Evolutionary conservation across 257 asterid species (phyloP).

Genomic region (Nicotiana attenuata): DNA sequence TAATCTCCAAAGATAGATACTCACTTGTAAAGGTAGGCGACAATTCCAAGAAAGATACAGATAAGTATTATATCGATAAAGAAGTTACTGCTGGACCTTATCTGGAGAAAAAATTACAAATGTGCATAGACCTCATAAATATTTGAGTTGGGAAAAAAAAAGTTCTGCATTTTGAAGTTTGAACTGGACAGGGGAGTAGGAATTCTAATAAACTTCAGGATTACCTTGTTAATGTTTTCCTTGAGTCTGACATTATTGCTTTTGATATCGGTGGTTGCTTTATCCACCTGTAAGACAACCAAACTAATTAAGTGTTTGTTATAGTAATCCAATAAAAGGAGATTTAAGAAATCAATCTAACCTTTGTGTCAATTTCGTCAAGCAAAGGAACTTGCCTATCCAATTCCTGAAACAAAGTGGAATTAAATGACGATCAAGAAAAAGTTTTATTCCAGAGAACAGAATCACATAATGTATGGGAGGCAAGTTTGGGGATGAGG

Average conservation of each 20-base stretch:
- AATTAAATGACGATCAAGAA: not conserved
- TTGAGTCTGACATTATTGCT: constrained; percentile 70
- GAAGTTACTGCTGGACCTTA: constrained; percentile 69
- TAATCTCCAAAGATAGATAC: constrained; percentile 17
- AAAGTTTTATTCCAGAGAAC: not conserved
- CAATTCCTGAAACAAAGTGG: constrained; percentile 49
- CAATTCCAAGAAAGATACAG: constrained; percentile 74
- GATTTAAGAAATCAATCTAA: constrained; percentile 11
- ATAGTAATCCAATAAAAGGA: not conserved
- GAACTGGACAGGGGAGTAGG: not conserved
- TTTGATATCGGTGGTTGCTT: constrained; percentile 53
- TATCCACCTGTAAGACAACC: constrained; percentile 56
- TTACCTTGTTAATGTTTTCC: constrained; percentile 49
- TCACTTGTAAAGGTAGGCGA: constrained; percentile 76
- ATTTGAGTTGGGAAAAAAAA: not conserved
- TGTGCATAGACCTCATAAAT: not conserved
- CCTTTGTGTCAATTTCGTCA: constrained; percentile 90
- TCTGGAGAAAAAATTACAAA: constrained; percentile 29
- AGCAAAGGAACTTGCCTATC: constrained; percentile 84
- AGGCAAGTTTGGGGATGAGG: not conserved
- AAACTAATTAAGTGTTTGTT: not conserved
- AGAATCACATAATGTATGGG: not conserved
- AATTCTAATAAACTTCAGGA: not conserved
- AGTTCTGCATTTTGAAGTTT: not conserved
- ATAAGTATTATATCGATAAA: constrained; percentile 63